phyloP scores from a whole-genome alignment of 257 asterid species.

The Fraxinus excelsior region DNA sequence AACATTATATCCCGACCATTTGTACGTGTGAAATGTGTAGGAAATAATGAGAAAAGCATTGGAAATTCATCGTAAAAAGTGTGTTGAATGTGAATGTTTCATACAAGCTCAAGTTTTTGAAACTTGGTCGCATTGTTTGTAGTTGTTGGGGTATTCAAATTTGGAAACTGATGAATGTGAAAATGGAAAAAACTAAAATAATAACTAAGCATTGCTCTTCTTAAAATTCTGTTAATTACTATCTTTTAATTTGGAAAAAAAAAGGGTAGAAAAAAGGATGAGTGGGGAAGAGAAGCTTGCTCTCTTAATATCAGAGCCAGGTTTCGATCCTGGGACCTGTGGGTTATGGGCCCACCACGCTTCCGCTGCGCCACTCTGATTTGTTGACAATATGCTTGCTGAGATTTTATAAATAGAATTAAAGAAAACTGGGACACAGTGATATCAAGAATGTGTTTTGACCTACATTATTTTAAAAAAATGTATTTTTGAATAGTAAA shows the following conservation, averaged over 20 bases:
- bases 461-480: no score
- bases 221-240: not conserved
- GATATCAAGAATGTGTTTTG: no score
- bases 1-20: no score
- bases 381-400: not conserved
- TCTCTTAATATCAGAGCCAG: conserved; percentile 78
- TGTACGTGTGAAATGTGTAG: not conserved
- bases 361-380: conserved; percentile 74
- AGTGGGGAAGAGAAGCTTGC: not conserved
- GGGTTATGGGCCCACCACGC: conserved; percentile 43
- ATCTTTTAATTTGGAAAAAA: not conserved
- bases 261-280: not conserved
- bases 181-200: not conserved
- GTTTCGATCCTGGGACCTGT: conserved; percentile 98
- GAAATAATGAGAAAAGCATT: not conserved
- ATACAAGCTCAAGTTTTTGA: not conserved
- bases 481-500: no score
- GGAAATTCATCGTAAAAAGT: not conserved
- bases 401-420: not conserved
- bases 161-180: not conserved
- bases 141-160: not conserved
- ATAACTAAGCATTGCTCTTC: not conserved
- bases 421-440: not conserved
- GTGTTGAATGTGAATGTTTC: not conserved
- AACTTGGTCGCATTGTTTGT: no score